Conservation (phyloP, 768 basidiomycete genomes). For the Mycena rebaudengoi region DNA sequence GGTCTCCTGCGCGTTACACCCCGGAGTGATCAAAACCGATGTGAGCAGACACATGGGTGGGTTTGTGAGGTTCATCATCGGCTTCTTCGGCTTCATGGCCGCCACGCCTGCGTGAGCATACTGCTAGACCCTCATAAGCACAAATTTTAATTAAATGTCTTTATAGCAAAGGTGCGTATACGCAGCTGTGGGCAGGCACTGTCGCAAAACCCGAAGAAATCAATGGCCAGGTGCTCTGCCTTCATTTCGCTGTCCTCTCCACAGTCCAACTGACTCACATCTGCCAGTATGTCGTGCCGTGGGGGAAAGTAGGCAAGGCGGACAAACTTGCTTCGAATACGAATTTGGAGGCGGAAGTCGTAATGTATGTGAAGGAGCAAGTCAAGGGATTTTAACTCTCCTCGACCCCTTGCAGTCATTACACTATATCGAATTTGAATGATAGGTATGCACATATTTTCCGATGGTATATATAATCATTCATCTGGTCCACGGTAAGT, state of each 20-base stretch:
- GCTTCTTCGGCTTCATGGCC: background rate
- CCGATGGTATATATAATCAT: too few relatives aligned
- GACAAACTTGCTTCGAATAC: slow-evolving; percentile 35
- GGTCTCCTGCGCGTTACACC: slow-evolving; percentile 37
- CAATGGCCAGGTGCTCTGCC: slow-evolving; percentile 8
- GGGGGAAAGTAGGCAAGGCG: slow-evolving; percentile 40
- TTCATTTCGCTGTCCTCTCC: background rate
- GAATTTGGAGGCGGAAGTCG: slow-evolving; percentile 44
- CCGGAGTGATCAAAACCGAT: slow-evolving; percentile 33
- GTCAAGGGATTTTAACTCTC: slow-evolving; percentile 12
- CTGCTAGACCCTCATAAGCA: too few relatives aligned
- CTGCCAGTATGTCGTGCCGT: slow-evolving; percentile 45
- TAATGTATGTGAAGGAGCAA: slow-evolving; percentile 22
- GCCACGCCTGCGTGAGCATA: slow-evolving; percentile 5
- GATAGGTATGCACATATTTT: background rate
- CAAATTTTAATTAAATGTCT: background rate
- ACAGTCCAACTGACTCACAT: background rate
- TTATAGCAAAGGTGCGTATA: slow-evolving; percentile 10
- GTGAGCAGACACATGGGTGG: slow-evolving; percentile 2
- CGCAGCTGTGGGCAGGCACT: slow-evolving; percentile 23
- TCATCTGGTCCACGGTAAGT: too few relatives aligned
- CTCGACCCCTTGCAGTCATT: too few relatives aligned
- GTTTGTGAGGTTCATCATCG: background rate
- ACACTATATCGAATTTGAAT: too few relatives aligned
- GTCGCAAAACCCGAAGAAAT: slow-evolving; percentile 18